These are phyloP conservation scores for Phlebiopsis gigantea DNA, from an alignment of 768 basidiomycete genomes.

Conservation along the genomic window DNA sequence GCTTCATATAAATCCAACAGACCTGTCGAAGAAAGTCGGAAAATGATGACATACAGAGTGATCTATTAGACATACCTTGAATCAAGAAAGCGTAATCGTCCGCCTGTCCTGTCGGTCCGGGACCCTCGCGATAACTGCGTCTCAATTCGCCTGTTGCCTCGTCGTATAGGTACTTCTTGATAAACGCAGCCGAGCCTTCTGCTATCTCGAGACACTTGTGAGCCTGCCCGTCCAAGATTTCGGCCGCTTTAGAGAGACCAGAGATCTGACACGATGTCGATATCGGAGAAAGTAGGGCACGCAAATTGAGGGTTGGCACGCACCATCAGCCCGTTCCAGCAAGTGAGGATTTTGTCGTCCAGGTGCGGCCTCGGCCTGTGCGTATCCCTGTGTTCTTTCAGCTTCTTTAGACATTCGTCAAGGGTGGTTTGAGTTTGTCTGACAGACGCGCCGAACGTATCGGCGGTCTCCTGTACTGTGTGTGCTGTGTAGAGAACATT, in stretches of 20 bases:
- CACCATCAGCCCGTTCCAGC: constrained; percentile 40
- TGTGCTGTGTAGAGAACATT: constrained; percentile 21
- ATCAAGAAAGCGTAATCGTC: constrained; percentile 36
- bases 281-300: background rate
- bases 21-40: constrained; percentile 4
- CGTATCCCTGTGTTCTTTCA: constrained; percentile 28
- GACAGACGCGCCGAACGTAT: constrained; percentile 14
- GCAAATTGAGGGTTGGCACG: constrained; percentile 13
- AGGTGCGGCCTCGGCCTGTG: constrained; percentile 33
- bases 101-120: constrained; percentile 31
- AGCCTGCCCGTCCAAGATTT: constrained; percentile 6
- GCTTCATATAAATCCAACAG: constrained; percentile 35
- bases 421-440: constrained; percentile 22
- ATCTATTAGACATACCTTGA: constrained; percentile 22
- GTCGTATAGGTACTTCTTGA: constrained; percentile 16
- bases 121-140: constrained; percentile 31
- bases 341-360: constrained; percentile 37
- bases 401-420: constrained; percentile 13
- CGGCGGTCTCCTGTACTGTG: constrained; percentile 17
- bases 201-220: constrained; percentile 12
- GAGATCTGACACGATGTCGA: constrained; percentile 17
- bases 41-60: background rate
- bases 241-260: constrained; percentile 17
- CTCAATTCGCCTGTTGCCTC: constrained; percentile 20
- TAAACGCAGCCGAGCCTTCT: constrained; percentile 16